Conservation (phyloP, 2,329 filamentous ascomycete genomes). For the Trichoderma afroharzianum region DNA sequence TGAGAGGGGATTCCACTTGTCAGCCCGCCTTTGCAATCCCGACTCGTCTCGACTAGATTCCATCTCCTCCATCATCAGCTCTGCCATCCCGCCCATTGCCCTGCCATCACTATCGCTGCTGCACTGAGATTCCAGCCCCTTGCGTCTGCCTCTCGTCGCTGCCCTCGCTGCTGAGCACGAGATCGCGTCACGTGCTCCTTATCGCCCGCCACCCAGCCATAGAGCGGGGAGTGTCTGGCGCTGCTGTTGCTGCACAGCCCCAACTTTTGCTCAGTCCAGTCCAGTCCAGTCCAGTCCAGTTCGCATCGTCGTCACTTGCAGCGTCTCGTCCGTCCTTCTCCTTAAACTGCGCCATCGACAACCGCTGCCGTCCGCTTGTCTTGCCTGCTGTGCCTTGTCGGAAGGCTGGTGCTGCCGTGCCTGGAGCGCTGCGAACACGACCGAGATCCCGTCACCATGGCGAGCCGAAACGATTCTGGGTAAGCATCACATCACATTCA, state of each 20-base stretch:
- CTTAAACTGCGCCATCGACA: conserved; percentile 14
- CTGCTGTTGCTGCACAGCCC: conserved; percentile 16
- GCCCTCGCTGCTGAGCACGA: not conserved
- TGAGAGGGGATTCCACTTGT: conserved; percentile 16
- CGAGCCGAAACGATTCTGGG: conserved; percentile 17
- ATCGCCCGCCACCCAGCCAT: conserved; percentile 17
- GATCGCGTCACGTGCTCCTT: conserved; percentile 16
- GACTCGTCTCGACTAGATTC: not conserved
- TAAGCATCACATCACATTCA: not conserved
- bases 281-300: not conserved
- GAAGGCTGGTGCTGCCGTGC: conserved; percentile 16
- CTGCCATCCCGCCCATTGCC: not conserved
- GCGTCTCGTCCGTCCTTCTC: conserved; percentile 3
- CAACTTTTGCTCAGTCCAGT: conserved; percentile 15
- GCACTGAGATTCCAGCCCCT: not conserved
- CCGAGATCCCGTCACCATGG: conserved; percentile 8
- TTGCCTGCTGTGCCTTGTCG: not conserved
- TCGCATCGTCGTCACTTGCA: conserved; percentile 16
- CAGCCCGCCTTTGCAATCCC: conserved; percentile 15
- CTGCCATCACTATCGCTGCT: not conserved
- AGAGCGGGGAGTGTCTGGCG: conserved; percentile 19
- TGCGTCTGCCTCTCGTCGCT: not conserved
- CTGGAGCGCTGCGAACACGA: conserved; percentile 11
- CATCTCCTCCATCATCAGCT: conserved; percentile 13
- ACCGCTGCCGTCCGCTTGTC: not conserved